phyloP scores from a whole-genome alignment of 345 rosid species.

The Populus davidiana region DNA sequence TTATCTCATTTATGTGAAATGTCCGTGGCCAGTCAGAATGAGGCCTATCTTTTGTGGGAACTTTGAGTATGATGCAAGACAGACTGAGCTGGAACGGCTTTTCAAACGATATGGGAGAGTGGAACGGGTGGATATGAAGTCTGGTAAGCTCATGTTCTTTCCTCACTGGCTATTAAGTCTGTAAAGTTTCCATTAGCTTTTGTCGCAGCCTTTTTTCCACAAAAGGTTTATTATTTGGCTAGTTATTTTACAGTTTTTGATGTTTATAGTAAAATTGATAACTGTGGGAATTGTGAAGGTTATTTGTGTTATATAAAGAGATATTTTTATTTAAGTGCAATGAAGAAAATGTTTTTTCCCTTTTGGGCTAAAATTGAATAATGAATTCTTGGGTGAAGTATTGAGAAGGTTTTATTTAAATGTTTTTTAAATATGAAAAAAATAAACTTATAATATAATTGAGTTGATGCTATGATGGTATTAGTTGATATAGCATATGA shows the following conservation, averaged over 20 bases:
- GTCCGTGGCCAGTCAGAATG: slow-evolving; percentile 32
- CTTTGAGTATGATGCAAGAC: slow-evolving; percentile 88
- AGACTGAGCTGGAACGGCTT: slow-evolving; percentile 77
- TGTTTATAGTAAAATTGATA: background rate
- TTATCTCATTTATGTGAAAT: background rate
- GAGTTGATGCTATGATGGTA: background rate
- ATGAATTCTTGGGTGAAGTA: background rate
- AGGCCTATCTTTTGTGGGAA: slow-evolving; percentile 91
- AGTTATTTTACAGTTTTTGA: background rate
- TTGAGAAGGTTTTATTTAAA: background rate
- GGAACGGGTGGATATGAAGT: slow-evolving; percentile 89
- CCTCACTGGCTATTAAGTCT: background rate
- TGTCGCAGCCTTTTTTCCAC: background rate
- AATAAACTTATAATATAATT: background rate
- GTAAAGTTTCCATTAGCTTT: background rate
- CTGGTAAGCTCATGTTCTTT: slow-evolving; percentile 50
- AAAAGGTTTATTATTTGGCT: background rate
- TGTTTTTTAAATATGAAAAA: background rate
- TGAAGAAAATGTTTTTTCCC: background rate
- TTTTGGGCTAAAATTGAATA: background rate
- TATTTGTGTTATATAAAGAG: background rate
- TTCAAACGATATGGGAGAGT: slow-evolving; percentile 82
- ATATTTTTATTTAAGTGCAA: background rate
- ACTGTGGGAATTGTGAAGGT: background rate
- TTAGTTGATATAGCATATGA: background rate